phyloP scores from a whole-genome alignment of 768 basidiomycete genomes.

The Lepiota subincarnata region DNA sequence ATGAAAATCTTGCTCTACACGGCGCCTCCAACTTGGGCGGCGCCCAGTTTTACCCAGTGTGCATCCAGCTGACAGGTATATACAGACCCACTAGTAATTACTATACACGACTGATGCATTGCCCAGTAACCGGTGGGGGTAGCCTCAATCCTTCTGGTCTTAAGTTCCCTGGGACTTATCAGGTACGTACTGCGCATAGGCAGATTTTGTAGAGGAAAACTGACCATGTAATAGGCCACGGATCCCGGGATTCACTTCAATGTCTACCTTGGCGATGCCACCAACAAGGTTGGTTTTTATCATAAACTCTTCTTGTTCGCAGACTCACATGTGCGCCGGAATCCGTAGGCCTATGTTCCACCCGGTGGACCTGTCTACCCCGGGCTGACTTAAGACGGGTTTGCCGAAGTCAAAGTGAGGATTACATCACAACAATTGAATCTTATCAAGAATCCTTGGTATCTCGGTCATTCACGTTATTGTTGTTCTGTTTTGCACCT shows the following conservation, averaged over 20 bases:
- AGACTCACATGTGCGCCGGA: not conserved
- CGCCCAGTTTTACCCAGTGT: conserved; percentile 38
- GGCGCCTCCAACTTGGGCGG: conserved; percentile 27
- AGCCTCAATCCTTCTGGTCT: conserved; percentile 31
- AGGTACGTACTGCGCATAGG: conserved; percentile 14
- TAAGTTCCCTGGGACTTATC: conserved; percentile 34
- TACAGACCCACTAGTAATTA: not conserved
- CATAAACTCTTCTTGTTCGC: not conserved
- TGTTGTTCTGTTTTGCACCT: too few species aligned
- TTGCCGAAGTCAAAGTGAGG: not conserved
- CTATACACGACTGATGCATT: not conserved
- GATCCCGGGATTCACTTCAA: conserved; percentile 34
- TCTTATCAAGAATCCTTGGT: too few species aligned
- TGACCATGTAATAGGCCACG: conserved; percentile 20
- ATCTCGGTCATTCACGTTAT: too few species aligned
- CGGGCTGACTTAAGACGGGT: conserved; percentile 17
- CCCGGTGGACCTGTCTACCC: conserved; percentile 31
- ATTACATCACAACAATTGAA: too few species aligned
- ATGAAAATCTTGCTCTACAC: conserved; percentile 37
- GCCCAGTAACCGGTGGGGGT: conserved; percentile 30
- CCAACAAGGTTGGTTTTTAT: conserved; percentile 25
- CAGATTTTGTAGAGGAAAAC: not conserved
- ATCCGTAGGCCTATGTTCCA: conserved; percentile 24
- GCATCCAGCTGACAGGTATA: conserved; percentile 32
- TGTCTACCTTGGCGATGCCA: conserved; percentile 31